Evolutionary conservation across 805 yeast species (phyloP), one percentile per base, ranked within the genome.

Genomic region (Candida adriatica): DNA sequence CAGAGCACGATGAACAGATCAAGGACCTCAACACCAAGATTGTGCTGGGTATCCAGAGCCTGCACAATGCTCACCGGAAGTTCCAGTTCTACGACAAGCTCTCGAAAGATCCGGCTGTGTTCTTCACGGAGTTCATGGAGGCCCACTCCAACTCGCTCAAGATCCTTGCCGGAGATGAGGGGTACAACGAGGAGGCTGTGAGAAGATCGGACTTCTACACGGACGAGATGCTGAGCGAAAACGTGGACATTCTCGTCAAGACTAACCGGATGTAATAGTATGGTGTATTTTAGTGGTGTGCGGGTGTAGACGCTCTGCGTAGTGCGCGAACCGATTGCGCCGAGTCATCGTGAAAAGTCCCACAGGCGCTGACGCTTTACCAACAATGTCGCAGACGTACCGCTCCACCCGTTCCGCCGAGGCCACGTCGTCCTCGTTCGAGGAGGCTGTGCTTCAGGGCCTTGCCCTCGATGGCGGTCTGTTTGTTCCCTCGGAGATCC

Each of bases 391-490:
- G 8, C 75, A 74, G 66, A 61, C 64, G 24, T 83, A 83, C 56
- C 78, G 90, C 64, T 83, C 94, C 13, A 80, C 94, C n/a, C 79
- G 94, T 58, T 72, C 83, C 4, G 38, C 70, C 13, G 53, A 51
- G 3, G 55, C 59, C 13, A 73, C 73, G 46, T 53, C 68, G 6
- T 66, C 72, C 30, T 69, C 86, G 5, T 84, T 84, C 44, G 94
- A 84, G 57, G 87, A 77, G 32, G 90, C 81, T 14, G 81, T 84
- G 36, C 77, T 83, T 58, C 81, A 82, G 35, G 99, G 99, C 31
- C 69, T 92, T 51, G 97, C 97, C 33, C 76, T 83, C 29, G 99
- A 94, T 56, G 98, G 98, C 45, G 99, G 99, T 24, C 72, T 92
- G 24, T 92, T 85, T 58, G 69, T 92, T 34, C 99, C 98, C 27